These are phyloP conservation scores for Stephania japonica DNA, from an alignment of 164 flowering plant species.

Conservation along the genomic window DNA sequence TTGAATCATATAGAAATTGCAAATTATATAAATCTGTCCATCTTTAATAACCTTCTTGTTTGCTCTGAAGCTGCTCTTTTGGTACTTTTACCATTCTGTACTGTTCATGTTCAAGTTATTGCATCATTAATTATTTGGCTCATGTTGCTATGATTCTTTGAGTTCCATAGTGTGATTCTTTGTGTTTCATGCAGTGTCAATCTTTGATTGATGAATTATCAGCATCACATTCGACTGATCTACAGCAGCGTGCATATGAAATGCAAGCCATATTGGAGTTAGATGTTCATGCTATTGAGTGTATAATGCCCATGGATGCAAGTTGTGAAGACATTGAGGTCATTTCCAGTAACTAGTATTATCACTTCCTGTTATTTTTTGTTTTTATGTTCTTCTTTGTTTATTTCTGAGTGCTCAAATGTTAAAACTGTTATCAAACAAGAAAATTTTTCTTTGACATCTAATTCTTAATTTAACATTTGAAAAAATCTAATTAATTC, in stretches of 20 bases:
- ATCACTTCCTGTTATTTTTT: neutral
- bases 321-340: constrained; percentile 98
- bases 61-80: too few relatives aligned
- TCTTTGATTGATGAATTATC: constrained; percentile 80
- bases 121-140: neutral
- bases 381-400: neutral
- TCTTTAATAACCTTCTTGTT: too few relatives aligned
- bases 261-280: constrained; percentile 66
- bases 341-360: neutral
- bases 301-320: constrained; percentile 80
- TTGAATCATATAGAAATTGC: neutral
- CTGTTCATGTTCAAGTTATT: neutral
- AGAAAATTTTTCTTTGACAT: too few relatives aligned
- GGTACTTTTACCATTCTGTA: too few relatives aligned
- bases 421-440: too few relatives aligned
- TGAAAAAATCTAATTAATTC: too few relatives aligned
- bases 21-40: neutral
- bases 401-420: neutral
- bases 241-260: constrained; percentile 99
- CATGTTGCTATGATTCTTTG: neutral
- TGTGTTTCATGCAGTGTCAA: constrained; percentile 66
- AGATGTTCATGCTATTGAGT: constrained; percentile 59
- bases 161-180: constrained; percentile 1
- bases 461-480: too few relatives aligned
- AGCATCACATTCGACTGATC: constrained; percentile 93